Evolutionary conservation across 768 basidiomycete genomes (phyloP), one percentile per base, ranked within the genome.

Genomic region (Leccinum disarticulatum): DNA sequence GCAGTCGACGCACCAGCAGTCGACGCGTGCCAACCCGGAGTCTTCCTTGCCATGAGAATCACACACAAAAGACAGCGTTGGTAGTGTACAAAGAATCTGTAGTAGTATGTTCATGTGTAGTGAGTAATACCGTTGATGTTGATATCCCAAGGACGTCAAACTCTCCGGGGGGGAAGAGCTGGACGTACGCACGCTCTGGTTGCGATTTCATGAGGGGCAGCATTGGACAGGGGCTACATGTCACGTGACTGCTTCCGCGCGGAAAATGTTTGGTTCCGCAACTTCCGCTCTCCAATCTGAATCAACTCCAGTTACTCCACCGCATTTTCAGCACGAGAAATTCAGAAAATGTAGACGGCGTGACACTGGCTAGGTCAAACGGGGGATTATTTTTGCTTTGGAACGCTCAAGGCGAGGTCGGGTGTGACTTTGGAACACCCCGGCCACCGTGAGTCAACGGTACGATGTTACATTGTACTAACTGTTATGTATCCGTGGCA

Each of bases 161-260:
- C n/a, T 43, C 41, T 19, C 35, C 13, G 35, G 35, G 33, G 15
- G 4, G 10, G 3, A 10, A n/a, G 8, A 43, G 6, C 9, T 41
- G 41, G 15, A 43, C n/a, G 17, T 43, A 36, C 36, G 13, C 13
- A 33, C 13, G 22, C 22, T 22, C 6, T 35, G 35, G 35, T 11
- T 33, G 11, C 31, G 31, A 33, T 33, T 10, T 33, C 33, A 33
- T 33, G 11, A 13, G n/a, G 17, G n/a, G 7, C 8, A 43, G n/a
- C 3, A 8, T 15, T 14, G 38, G 8, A 41, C 6, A n/a, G n/a
- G 17, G n/a, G 7, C 8, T 28, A 19, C 13, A 19, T 31, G 28
- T 55, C 56, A 56, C 56, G 52, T 57, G 56, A 38, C 35, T 15
- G 4, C 14, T 50, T 52, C 30, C 31, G 30, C 51, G 51, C 51